Evolutionary conservation across 2,329 filamentous ascomycete genomes (phyloP).

Genomic region (Fusarium scirpi): DNA sequence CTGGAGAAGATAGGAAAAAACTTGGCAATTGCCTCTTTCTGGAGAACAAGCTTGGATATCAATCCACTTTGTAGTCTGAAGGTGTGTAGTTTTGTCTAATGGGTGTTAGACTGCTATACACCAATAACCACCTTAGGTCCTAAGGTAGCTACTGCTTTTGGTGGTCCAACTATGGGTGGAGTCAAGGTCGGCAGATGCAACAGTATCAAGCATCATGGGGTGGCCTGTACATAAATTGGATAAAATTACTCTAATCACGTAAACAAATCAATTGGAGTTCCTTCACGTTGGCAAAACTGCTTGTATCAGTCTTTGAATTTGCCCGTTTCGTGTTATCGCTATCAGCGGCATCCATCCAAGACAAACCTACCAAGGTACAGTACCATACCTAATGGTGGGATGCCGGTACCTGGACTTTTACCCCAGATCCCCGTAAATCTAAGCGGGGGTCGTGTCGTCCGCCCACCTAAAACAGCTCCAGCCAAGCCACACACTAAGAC

Average conservation of each 20-base stretch:
- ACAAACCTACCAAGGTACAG: background rate
- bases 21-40: background rate
- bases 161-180: too few relatives aligned
- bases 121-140: too few relatives aligned
- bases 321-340: background rate
- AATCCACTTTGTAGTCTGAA: background rate
- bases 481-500: slow-evolving; percentile 10
- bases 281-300: background rate
- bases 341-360: slow-evolving; percentile 15
- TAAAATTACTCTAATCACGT: background rate
- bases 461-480: slow-evolving; percentile 11
- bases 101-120: too few relatives aligned
- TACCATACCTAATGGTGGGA: background rate
- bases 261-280: background rate
- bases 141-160: too few relatives aligned
- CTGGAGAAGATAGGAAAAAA: background rate
- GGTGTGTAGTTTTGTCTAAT: background rate
- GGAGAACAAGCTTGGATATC: background rate
- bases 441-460: slow-evolving; percentile 6
- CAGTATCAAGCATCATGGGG: background rate
- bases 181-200: background rate
- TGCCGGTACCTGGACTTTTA: slow-evolving; percentile 34
- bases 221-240: background rate
- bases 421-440: slow-evolving; percentile 39
- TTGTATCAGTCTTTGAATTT: background rate